Percentiles rank a stretch among this genome's conserved stretches.
Conservation (phyloP, 1,284 basidiomycete species). For the Irpex sp. region DNA sequence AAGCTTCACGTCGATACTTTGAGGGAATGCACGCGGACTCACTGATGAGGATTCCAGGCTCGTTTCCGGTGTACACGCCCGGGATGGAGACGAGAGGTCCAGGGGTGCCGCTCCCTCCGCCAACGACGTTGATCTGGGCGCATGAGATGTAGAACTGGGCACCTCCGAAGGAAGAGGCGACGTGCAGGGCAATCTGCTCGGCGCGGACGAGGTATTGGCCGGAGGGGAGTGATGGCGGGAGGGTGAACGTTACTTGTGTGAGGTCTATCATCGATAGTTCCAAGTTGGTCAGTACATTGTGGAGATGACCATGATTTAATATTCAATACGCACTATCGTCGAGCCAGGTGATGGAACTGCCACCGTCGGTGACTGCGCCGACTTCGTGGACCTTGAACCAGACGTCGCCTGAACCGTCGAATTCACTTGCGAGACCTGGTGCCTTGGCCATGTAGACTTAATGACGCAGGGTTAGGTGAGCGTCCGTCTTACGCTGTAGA, state of each 20-base stretch:
- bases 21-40: not conserved
- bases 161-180: conserved; percentile 30
- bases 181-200: conserved; percentile 62
- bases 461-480: not conserved
- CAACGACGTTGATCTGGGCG: conserved; percentile 19
- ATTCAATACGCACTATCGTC: not conserved
- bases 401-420: conserved; percentile 20
- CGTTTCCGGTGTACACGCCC: conserved; percentile 23
- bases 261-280: not conserved
- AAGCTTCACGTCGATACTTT: not conserved
- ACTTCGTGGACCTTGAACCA: conserved; percentile 37
- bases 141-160: conserved; percentile 31
- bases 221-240: conserved; percentile 39
- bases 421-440: conserved; percentile 20
- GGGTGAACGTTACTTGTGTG: conserved; percentile 34
- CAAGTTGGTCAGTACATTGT: not conserved
- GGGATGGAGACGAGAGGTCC: conserved; percentile 24
- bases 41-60: conserved; percentile 29
- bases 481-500: too few species aligned
- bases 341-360: conserved; percentile 31
- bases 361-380: conserved; percentile 36
- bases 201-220: conserved; percentile 47
- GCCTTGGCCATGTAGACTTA: conserved; percentile 28
- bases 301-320: not conserved
- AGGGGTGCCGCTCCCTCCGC: conserved; percentile 22